Conservation (phyloP, 2,329 filamentous ascomycete genomes). For the Albophoma yamanashiensis region DNA sequence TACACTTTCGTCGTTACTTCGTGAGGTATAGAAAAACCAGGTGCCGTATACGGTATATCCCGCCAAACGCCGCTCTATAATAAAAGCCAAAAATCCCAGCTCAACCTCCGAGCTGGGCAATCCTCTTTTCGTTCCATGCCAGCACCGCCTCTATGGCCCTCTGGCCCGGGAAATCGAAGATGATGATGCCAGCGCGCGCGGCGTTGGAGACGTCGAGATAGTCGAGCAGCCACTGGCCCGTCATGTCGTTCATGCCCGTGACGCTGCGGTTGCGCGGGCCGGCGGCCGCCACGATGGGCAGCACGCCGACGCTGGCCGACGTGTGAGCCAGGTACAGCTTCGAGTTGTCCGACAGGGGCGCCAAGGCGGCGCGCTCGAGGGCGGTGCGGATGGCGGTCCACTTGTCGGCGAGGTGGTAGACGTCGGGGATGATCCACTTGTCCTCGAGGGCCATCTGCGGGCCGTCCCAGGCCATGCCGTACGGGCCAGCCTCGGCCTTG, state of each 20-base stretch:
- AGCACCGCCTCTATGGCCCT: slow-evolving; percentile 30
- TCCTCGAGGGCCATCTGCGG: slow-evolving; percentile 35
- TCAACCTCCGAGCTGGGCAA: background rate
- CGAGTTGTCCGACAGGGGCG: slow-evolving; percentile 17
- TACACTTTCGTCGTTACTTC: background rate
- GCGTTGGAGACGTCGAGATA: slow-evolving; percentile 13
- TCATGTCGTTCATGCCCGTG: slow-evolving; percentile 38
- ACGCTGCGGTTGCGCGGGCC: slow-evolving; percentile 30
- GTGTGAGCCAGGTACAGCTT: slow-evolving; percentile 34
- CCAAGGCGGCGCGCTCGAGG: slow-evolving; percentile 24
- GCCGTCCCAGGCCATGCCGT: slow-evolving; percentile 34
- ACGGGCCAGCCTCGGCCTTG: slow-evolving; percentile 17
- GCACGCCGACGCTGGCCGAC: slow-evolving; percentile 35
- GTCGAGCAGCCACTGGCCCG: slow-evolving; percentile 30
- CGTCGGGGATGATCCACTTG: slow-evolving; percentile 31
- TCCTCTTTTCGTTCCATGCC: slow-evolving; percentile 24
- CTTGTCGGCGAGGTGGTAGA: slow-evolving; percentile 32
- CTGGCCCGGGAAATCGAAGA: slow-evolving; percentile 37
- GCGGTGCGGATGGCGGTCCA: slow-evolving; percentile 32
- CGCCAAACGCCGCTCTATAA: background rate
- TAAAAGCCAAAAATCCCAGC: background rate
- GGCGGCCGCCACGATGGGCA: slow-evolving; percentile 38
- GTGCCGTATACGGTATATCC: background rate
- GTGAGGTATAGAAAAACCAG: background rate
- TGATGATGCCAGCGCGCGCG: slow-evolving; percentile 31